Evolutionary conservation across 805 yeast genomes (phyloP), one percentile per base, ranked within the genome.

Genomic region (Helenozyma baotianmanensis): DNA sequence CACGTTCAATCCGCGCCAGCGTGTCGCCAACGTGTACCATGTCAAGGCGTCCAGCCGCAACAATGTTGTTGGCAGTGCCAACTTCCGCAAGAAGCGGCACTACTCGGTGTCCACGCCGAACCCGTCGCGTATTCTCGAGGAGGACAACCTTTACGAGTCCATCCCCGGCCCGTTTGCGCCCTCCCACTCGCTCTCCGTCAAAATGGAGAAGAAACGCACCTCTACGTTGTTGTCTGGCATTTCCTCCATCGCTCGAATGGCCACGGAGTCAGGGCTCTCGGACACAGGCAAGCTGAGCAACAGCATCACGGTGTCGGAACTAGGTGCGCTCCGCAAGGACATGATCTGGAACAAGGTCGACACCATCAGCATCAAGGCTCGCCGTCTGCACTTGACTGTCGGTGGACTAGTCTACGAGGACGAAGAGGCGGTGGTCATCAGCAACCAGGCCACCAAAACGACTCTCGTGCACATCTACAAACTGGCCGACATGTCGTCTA

Each of bases 291-390:
- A 42, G 29, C 41, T 38, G 25, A 48, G 27, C 30, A 14, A 38
- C 9, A 19, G 33, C 15, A 32, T 30, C 9, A 32, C 34, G 11
- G 38, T 40, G 10, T 18, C 32, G 2, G 47, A 42, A 23, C 41
- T 56, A 5, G 51, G 61, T 5, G 43, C 53, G 4, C 53, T 75
- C 14, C 60, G 77, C 24, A 84, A 82, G 45, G 95, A 86, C 52
- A 70, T 81, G 47, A 78, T 81, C n/a, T 59, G 85, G 39, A 76
- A 88, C 0, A 74, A 72, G 47, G 55, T 83, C 2, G 78, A 76
- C 12, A 54, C 72, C 1, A 56, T 65, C 24, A 60, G 51, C 32
- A 24, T 57, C 9, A 51, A 54, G 13, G 58, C 60, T 4, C 50
- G 58, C n/a, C 39, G 52, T 9, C 38, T 47, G 25, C 48, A 56